phyloP scores from a whole-genome alignment of 2,329 filamentous ascomycete species.

The Leptoxyphium fumago region DNA sequence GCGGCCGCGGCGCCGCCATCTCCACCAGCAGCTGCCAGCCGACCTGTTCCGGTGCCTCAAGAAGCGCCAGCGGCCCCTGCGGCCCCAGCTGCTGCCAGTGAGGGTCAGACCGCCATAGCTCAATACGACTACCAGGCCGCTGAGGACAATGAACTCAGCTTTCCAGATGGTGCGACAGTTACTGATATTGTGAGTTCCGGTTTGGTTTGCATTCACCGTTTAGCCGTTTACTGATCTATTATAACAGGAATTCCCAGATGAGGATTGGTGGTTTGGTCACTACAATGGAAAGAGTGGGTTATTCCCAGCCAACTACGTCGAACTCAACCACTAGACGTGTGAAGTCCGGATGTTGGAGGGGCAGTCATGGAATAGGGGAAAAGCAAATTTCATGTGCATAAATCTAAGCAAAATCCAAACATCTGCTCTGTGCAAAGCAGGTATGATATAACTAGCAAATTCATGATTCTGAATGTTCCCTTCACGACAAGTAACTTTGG shows the following conservation, averaged over 20 bases:
- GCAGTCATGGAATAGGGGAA: neutral
- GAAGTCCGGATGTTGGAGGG: neutral
- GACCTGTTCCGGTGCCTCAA: constrained; percentile 19
- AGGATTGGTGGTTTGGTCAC: constrained; percentile 96
- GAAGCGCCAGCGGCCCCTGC: constrained; percentile 9
- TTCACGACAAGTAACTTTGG: too few relatives aligned
- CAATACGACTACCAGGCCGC: constrained; percentile 94
- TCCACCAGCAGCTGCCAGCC: constrained; percentile 21
- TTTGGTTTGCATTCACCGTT: neutral
- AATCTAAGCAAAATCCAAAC: neutral
- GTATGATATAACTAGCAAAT: too few relatives aligned
- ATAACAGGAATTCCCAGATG: constrained; percentile 76
- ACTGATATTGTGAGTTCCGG: constrained; percentile 51
- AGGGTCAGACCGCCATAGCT: constrained; percentile 57
- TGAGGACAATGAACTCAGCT: constrained; percentile 77
- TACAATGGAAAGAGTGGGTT: constrained; percentile 67
- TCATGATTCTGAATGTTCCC: too few relatives aligned
- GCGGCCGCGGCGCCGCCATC: constrained; percentile 26
- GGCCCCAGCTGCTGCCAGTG: constrained; percentile 22
- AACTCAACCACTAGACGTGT: constrained; percentile 27
- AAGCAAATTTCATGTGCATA: neutral
- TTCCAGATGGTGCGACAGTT: constrained; percentile 78
- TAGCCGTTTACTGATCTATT: constrained; percentile 12
- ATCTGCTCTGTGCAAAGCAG: too few relatives aligned
- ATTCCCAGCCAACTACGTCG: constrained; percentile 48